These are phyloP conservation scores for Knoxia roxburghii DNA, from an alignment of 257 asterid genomes.

Conservation along the genomic window DNA sequence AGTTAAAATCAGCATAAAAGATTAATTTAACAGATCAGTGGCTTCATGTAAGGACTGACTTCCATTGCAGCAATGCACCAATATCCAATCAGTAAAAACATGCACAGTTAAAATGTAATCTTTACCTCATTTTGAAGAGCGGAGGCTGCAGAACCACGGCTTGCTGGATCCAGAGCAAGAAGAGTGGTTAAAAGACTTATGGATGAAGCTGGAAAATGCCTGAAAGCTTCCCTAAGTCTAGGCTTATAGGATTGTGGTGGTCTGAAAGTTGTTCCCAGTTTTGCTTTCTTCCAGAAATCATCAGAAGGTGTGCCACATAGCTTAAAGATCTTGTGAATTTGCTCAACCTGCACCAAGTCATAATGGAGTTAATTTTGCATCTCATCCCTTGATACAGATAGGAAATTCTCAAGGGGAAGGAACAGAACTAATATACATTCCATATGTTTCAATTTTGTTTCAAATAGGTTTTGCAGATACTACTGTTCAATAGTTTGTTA, in stretches of 20 bases:
- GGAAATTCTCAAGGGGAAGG: background rate
- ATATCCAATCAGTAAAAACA: background rate
- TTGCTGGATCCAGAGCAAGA: conserved; percentile 57
- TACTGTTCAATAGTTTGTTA: background rate
- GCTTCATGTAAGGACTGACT: background rate
- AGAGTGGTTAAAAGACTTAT: conserved; percentile 42
- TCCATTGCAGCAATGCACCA: background rate
- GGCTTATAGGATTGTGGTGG: conserved; percentile 62
- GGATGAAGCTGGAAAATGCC: conserved; percentile 59
- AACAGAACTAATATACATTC: background rate
- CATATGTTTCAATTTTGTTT: background rate
- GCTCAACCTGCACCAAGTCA: conserved; percentile 53
- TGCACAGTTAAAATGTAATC: too few relatives aligned
- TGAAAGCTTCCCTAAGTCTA: conserved; percentile 42
- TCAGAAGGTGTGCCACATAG: conserved; percentile 81
- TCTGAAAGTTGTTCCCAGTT: conserved; percentile 51
- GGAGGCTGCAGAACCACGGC: conserved; percentile 53
- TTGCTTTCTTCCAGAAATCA: conserved; percentile 47
- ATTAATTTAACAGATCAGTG: background rate
- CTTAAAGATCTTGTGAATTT: conserved; percentile 67
- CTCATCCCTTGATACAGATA: background rate
- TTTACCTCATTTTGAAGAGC: conserved; percentile 56
- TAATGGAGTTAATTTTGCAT: background rate
- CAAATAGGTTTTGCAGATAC: background rate
- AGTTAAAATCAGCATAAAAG: too few relatives aligned